Evolutionary conservation across 2,329 filamentous ascomycete species (phyloP), one percentile per base, ranked within the genome.

Genomic region (Scopulariopsis brevicaulis): DNA sequence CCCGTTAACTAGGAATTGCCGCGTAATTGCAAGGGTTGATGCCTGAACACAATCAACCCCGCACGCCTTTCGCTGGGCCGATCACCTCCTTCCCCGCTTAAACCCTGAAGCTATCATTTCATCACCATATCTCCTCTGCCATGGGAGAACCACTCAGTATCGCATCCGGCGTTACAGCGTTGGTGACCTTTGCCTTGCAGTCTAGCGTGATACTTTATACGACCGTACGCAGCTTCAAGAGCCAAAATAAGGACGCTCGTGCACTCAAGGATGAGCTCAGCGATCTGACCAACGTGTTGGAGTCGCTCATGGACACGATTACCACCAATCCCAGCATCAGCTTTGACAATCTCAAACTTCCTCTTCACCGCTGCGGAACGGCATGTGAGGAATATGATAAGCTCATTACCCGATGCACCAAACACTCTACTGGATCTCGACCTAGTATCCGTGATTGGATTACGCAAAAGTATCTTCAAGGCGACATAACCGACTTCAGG

Each of bases 381-480:
- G 70, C 72, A 24, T 78, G 71, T 60, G 65, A 70, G 60, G 73
- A 75, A 32, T 77, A 77, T 62, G 62, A 58, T 43, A 69, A 62
- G 53, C 67, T 62, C 64, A 71, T 64, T 64, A 74, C 55, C 35
- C 65, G 46, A 67, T 70, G 66, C 72, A 65, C 62, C 62, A 66
- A 58, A 61, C 66, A 60, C 66, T 76, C 73, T 24, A 64, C 61
- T 43, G 64, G 63, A 55, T 65, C 61, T 57, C 65, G 68, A 56
- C 66, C 68, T 43, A 77, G 72, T 63, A 72, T 76, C 61, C 69
- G 71, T 55, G 74, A 76, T 62, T 77, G 71, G 74, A 69, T 71
- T 6, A 72, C 67, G 60, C 63, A 76, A 58, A 69, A 63, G 61
- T 77, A 76, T 57, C 73, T 75, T 64, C 70, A 71, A 52, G 70